These are phyloP conservation scores for Rhizopogon vinicolor DNA, from an alignment of 768 basidiomycete genomes.

Conservation along the genomic window DNA sequence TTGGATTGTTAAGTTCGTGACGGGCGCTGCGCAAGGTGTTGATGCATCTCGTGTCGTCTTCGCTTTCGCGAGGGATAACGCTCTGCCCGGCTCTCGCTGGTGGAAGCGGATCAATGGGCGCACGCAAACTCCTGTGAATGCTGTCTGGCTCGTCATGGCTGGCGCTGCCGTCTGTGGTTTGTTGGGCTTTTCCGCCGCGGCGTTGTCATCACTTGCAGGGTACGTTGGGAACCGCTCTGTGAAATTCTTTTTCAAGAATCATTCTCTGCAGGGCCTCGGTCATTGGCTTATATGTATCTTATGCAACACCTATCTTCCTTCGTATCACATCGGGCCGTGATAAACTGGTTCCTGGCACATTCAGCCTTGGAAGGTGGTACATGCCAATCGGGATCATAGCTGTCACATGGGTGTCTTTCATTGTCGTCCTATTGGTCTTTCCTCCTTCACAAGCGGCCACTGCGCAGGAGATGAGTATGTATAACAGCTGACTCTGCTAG, in stretches of 20 bases:
- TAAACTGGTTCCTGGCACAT: conserved; percentile 54
- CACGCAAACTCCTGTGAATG: conserved; percentile 70
- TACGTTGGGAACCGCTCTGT: conserved; percentile 22
- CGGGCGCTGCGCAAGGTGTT: conserved; percentile 69
- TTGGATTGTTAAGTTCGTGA: conserved; percentile 46
- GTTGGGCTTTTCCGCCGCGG: conserved; percentile 61
- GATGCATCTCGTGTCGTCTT: conserved; percentile 75
- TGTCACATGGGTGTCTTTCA: conserved; percentile 63
- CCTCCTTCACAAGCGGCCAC: conserved; percentile 37
- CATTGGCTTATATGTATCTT: conserved; percentile 64
- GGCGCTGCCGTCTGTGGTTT: conserved; percentile 54
- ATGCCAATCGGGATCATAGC: conserved; percentile 56
- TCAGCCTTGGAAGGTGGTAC: conserved; percentile 57
- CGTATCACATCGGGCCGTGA: conserved; percentile 65
- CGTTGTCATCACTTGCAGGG: conserved; percentile 65
- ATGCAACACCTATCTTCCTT: conserved; percentile 64
- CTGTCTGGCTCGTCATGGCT: conserved; percentile 70
- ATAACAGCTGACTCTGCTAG: neutral
- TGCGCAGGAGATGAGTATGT: conserved; percentile 53
- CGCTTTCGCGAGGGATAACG: conserved; percentile 71
- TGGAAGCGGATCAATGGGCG: conserved; percentile 58
- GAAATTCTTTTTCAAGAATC: neutral
- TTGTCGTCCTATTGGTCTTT: conserved; percentile 55
- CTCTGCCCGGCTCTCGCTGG: conserved; percentile 65
- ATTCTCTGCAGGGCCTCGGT: conserved; percentile 51